Conservation (phyloP, 1,284 basidiomycete genomes). For the Chalciporus sp. region DNA sequence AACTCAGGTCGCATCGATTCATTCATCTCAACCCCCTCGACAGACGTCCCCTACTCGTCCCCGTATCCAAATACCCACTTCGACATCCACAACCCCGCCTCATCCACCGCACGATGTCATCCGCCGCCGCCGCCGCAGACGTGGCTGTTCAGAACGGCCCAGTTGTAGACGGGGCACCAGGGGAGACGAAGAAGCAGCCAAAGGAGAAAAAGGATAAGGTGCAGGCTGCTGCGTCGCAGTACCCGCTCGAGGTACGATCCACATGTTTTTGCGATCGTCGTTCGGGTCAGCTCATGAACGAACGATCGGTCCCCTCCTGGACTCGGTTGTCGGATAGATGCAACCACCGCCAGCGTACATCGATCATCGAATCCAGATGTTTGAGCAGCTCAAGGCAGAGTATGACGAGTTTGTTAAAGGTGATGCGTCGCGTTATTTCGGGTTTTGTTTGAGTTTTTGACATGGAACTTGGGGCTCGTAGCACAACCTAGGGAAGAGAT, state of each 20-base stretch:
- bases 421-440: constrained; percentile 31
- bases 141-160: constrained; percentile 37
- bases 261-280: neutral
- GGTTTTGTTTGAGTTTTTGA: neutral
- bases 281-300: constrained; percentile 8
- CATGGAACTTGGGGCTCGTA: constrained; percentile 28
- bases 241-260: constrained; percentile 61
- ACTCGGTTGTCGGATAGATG: constrained; percentile 48
- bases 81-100: neutral
- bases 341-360: constrained; percentile 87
- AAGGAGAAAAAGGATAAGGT: constrained; percentile 57
- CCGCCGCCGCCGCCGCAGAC: constrained; percentile 34
- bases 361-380: constrained; percentile 88
- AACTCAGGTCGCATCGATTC: constrained; percentile 17
- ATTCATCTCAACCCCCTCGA: constrained; percentile 5
- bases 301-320: neutral
- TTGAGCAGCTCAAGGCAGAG: constrained; percentile 87
- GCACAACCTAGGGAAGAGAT: constrained; percentile 89
- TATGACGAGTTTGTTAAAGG: constrained; percentile 82
- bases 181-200: constrained; percentile 41
- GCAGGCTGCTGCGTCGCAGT: constrained; percentile 42
- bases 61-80: neutral
- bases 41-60: neutral
- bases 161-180: constrained; percentile 19
- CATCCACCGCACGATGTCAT: constrained; percentile 25